phyloP scores from a whole-genome alignment of 1,284 basidiomycete species.

The Puccinia hordei region DNA sequence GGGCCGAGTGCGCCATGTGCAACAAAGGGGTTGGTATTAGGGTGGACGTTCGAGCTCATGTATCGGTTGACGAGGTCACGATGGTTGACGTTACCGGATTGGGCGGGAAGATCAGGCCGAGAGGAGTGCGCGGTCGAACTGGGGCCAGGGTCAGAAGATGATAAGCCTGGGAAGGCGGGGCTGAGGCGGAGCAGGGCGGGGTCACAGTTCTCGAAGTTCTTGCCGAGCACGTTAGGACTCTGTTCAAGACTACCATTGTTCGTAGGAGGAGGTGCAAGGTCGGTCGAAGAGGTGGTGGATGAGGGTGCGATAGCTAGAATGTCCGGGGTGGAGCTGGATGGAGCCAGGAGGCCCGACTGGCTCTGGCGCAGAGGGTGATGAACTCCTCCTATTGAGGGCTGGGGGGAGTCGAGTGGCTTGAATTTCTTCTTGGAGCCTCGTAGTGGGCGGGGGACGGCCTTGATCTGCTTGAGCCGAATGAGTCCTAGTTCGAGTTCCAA shows the following conservation, averaged over 20 bases:
- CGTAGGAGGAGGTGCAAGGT: not conserved
- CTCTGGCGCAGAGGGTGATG: no score
- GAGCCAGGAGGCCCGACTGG: no score
- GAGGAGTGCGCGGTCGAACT: not conserved
- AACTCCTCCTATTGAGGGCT: no score
- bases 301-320: not conserved
- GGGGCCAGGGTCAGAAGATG: not conserved
- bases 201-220: constrained; percentile 16
- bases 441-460: not conserved
- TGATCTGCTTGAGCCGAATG: constrained; percentile 10
- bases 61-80: not conserved
- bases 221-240: not conserved
- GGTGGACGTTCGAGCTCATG: no score
- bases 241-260: not conserved
- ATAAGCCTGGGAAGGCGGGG: not conserved
- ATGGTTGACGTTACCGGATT: not conserved
- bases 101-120: not conserved
- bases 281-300: not conserved
- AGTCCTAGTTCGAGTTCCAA: not conserved
- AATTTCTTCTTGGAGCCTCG: not conserved
- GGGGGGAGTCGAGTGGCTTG: not conserved
- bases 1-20: no score
- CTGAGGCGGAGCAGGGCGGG: constrained; percentile 4
- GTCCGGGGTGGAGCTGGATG: constrained; percentile 5
- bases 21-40: no score